These are phyloP conservation scores for Talaromyces stipitatus DNA, from an alignment of 495 filamentous ascomycete genomes.

Conservation along the genomic window DNA sequence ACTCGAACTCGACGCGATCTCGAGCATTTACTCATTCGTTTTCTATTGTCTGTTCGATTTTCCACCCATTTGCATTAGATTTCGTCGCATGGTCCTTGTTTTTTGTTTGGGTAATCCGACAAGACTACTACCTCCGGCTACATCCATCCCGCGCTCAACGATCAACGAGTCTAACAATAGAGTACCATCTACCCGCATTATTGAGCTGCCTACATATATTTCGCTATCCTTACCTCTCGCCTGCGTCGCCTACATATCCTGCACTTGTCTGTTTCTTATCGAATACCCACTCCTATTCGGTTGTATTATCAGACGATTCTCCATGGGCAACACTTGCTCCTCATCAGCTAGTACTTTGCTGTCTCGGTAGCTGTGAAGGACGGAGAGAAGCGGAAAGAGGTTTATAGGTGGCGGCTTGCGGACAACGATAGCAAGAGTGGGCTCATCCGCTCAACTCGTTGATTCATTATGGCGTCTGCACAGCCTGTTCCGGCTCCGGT, in stretches of 20 bases:
- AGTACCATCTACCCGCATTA: background rate
- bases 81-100: background rate
- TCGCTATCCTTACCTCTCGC: background rate
- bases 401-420: conserved; percentile 7
- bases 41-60: background rate
- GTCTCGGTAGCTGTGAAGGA: conserved; percentile 36
- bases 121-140: background rate
- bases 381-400: conserved; percentile 13
- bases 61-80: background rate
- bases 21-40: background rate
- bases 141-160: background rate
- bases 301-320: background rate
- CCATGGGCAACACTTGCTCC: conserved; percentile 7
- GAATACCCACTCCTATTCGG: background rate
- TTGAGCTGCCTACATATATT: background rate
- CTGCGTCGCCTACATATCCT: background rate
- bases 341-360: conserved; percentile 6
- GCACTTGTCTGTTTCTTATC: background rate
- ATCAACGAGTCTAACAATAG: conserved; percentile 7
- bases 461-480: conserved; percentile 24
- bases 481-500: conserved; percentile 14
- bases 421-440: conserved; percentile 5
- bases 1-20: background rate
- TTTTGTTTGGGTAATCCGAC: background rate
- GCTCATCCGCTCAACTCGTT: conserved; percentile 12